A percentile compares a stretch with the other conserved stretches of the same genome.
These are phyloP conservation scores for Quercus alba DNA, from an alignment of 306 rosid genomes.

Conservation along the genomic window DNA sequence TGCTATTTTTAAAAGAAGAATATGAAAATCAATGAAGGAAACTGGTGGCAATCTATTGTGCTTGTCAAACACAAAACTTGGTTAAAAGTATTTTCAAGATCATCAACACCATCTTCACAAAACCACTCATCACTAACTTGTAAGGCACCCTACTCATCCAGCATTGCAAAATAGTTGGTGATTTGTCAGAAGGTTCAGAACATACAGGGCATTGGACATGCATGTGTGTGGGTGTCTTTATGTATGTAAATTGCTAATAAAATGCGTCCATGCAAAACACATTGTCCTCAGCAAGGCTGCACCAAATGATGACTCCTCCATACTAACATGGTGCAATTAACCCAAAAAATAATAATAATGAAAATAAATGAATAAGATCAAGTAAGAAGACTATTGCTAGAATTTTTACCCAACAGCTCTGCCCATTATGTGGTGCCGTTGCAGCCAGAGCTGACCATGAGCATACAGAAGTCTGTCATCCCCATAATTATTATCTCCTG, in stretches of 20 bases:
- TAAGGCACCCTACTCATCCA: not conserved
- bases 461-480: conserved; percentile 94
- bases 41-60: not conserved
- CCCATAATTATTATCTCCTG: conserved; percentile 88
- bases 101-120: not conserved
- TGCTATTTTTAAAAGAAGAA: not conserved
- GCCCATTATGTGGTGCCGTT: conserved; percentile 92
- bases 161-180: not conserved
- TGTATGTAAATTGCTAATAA: not conserved
- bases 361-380: conserved; percentile 1
- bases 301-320: not conserved
- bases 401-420: conserved; percentile 82
- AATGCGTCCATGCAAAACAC: not conserved
- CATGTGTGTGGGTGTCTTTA: no score
- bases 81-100: not conserved
- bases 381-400: not conserved
- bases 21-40: not conserved
- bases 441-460: conserved; percentile 91
- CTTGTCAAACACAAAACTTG: not conserved
- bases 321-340: conserved; percentile 11
- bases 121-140: not conserved
- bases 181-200: not conserved
- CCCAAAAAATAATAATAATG: not conserved
- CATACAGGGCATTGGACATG: not conserved
- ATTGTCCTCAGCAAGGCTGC: not conserved